Evolutionary conservation across 805 yeast genomes (phyloP).

Genomic region (Teunomyces barrocoloradensis): DNA sequence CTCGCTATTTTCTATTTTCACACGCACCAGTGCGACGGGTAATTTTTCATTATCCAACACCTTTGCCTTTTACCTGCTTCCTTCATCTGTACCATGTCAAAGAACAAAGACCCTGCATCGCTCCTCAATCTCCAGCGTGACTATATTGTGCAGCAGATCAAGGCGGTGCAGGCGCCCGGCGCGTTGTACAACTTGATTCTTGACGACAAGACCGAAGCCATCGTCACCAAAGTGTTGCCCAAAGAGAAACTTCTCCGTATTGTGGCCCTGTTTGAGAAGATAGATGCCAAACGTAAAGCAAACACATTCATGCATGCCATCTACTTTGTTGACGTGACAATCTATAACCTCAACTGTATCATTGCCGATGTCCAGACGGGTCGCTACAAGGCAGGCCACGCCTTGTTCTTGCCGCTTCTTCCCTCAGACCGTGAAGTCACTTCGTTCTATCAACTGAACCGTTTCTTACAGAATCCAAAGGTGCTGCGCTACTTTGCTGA

Average conservation of each 20-base stretch:
- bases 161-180: conserved; percentile 26
- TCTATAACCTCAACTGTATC: conserved; percentile 71
- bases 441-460: conserved; percentile 17
- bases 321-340: conserved; percentile 70
- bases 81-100: conserved; percentile 11
- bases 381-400: conserved; percentile 73
- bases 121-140: conserved; percentile 28
- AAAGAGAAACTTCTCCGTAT: conserved; percentile 48
- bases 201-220: conserved; percentile 52
- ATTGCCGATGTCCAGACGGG: conserved; percentile 68
- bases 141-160: conserved; percentile 30
- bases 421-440: conserved; percentile 12
- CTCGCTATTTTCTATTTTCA: too few species aligned
- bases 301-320: conserved; percentile 72
- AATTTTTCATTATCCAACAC: too few species aligned
- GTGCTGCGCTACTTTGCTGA: conserved; percentile 30
- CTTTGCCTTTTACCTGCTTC: too few species aligned
- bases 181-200: conserved; percentile 44
- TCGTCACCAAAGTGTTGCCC: conserved; percentile 47
- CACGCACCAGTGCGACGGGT: too few species aligned
- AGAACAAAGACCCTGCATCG: conserved; percentile 25
- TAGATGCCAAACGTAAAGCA: conserved; percentile 60
- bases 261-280: conserved; percentile 61
- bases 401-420: conserved; percentile 60
- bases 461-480: conserved; percentile 29